phyloP scores from a whole-genome alignment of 2,329 filamentous ascomycete genomes.

The Byssoonygena ceratinophila region DNA sequence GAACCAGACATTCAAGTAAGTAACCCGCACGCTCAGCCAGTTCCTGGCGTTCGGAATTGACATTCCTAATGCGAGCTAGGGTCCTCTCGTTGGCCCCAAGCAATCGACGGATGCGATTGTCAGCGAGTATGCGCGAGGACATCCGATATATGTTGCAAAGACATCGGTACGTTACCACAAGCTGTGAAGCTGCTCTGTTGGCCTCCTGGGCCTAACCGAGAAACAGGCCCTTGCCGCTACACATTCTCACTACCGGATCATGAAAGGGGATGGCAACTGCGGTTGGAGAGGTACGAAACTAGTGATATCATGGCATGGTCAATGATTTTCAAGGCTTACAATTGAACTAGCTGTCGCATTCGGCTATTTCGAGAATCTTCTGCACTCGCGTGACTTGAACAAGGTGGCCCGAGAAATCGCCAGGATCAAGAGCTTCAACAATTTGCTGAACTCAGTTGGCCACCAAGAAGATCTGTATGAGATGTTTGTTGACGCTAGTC shows the following conservation, averaged over 20 bases:
- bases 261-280: conserved; percentile 90
- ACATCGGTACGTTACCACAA: conserved; percentile 53
- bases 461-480: conserved; percentile 62
- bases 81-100: conserved; percentile 69
- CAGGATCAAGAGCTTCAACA: conserved; percentile 61
- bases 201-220: background rate
- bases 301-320: conserved; percentile 11
- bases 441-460: conserved; percentile 58
- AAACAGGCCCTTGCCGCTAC: conserved; percentile 64
- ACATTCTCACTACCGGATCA: conserved; percentile 76
- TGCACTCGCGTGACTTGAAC: conserved; percentile 53
- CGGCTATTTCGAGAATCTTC: conserved; percentile 78
- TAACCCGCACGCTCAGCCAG: background rate
- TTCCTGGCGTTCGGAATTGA: background rate
- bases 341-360: conserved; percentile 66
- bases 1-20: conserved; percentile 48
- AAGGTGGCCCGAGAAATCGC: conserved; percentile 60
- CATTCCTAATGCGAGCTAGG: conserved; percentile 43
- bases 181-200: background rate
- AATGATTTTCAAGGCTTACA: conserved; percentile 7
- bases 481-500: conserved; percentile 70
- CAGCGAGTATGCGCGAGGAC: conserved; percentile 77
- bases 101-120: conserved; percentile 67
- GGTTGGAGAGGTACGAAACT: conserved; percentile 82
- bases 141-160: conserved; percentile 75